Evolutionary conservation across 139 green algal genomes (phyloP), one percentile per base, ranked within the genome.

Genomic region (Penium margaritaceum): DNA sequence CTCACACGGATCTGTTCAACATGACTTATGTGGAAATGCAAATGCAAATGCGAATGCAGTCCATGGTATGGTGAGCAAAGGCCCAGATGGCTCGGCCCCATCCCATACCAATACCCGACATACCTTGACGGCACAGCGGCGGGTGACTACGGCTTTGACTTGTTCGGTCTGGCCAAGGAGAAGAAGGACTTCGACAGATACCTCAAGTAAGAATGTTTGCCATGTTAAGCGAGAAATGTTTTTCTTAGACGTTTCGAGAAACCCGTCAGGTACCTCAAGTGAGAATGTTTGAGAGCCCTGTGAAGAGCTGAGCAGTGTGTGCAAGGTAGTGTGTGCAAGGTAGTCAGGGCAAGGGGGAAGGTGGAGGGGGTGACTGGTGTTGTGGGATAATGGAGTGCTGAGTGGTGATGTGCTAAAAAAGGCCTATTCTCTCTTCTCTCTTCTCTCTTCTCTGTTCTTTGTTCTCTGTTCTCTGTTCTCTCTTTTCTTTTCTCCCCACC

Each of bases 111-210:
- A 55, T 14, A n/a, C n/a, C n/a, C n/a, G n/a, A n/a, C n/a, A 21
- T 69, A 80, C 43, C 67, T 84, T 27, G 34, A 67, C 61, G 78
- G 78, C 14, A 17, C 9, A 0, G 43, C 64, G 35, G 30, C 79
- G 33, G 77, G 76, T 7, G 77, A 84, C 77, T 84, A 84, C 37
- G 77, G 75, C 36, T 84, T 67, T 33, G 77, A 84, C 67, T 24
- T 32, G 1, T 46, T 77, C 0, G 44, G 19, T 4, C 77, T 84
- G 3, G 62, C 58, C 5, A 5, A 27, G 1, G 63, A 80, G 2
- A 19, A 24, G 5, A 4, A 12, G 24, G 44, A 21, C 30, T 80
- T 74, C 34, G 35, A 74, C 0, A 70, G 24, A 5, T 36, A 81
- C 37, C 74, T 38, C 72, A 72, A 79, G 72, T 79, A 47, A 57